phyloP scores from a whole-genome alignment of 2,329 filamentous ascomycete species.

The Neopestalotiopsis sp. region DNA sequence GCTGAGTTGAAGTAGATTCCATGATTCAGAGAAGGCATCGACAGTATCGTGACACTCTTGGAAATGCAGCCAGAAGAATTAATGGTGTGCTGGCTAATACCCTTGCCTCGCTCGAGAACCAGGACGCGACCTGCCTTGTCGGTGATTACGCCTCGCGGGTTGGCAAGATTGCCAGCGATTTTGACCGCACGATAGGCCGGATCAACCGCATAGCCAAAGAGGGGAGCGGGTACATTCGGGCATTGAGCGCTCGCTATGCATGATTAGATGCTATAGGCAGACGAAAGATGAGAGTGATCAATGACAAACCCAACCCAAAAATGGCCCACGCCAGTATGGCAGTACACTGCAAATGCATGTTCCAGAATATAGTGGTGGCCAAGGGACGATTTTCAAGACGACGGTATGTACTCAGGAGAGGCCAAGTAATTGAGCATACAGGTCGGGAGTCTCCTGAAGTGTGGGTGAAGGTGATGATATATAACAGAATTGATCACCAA shows the following conservation, averaged over 20 bases:
- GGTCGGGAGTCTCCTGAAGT: neutral
- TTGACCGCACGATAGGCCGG: slow-evolving; percentile 21
- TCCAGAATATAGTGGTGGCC: neutral
- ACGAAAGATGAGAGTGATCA: neutral
- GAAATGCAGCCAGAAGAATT: slow-evolving; percentile 32
- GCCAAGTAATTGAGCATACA: neutral
- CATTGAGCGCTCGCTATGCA: neutral
- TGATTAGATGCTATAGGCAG: neutral
- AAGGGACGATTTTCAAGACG: neutral
- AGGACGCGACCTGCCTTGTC: slow-evolving; percentile 32
- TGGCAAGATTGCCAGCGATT: slow-evolving; percentile 27
- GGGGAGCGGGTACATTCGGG: neutral
- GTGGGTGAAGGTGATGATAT: neutral
- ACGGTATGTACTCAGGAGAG: neutral
- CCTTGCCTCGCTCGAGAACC: slow-evolving; percentile 28
- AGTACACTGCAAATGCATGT: neutral
- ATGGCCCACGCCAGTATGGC: slow-evolving; percentile 4
- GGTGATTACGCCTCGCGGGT: slow-evolving; percentile 30
- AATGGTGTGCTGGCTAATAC: slow-evolving; percentile 33
- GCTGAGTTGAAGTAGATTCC: slow-evolving; percentile 43
- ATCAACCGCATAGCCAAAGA: neutral
- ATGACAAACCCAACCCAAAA: neutral
- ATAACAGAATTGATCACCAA: neutral
- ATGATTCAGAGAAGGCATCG: slow-evolving; percentile 42
- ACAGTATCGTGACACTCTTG: slow-evolving; percentile 25